These are phyloP conservation scores for Fusarium anguioides DNA, from an alignment of 2,329 filamentous ascomycete genomes.

Conservation along the genomic window DNA sequence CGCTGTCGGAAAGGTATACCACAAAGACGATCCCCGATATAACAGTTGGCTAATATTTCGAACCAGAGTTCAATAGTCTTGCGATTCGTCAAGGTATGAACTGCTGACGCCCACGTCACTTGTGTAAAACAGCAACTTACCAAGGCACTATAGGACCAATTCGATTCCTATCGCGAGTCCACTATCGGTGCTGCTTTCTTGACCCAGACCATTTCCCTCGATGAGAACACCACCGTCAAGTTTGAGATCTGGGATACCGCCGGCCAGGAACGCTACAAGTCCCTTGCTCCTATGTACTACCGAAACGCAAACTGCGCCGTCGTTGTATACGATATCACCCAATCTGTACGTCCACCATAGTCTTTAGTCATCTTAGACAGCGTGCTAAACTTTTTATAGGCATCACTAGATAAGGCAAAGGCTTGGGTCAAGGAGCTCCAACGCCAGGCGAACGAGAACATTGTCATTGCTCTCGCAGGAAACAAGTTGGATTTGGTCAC, in stretches of 20 bases:
- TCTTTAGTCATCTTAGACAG: neutral
- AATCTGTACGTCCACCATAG: slow-evolving; percentile 77
- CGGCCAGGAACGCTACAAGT: slow-evolving; percentile 99
- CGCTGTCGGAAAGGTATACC: slow-evolving; percentile 91
- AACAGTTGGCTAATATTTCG: slow-evolving; percentile 33
- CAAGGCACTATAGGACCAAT: slow-evolving; percentile 80
- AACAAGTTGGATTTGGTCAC: slow-evolving; percentile 98
- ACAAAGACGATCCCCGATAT: slow-evolving; percentile 1
- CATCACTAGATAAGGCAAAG: slow-evolving; percentile 98
- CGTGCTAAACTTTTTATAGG: slow-evolving; percentile 61
- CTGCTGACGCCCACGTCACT: neutral
- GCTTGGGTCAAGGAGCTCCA: slow-evolving; percentile 99
- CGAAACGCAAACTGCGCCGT: slow-evolving; percentile 99
- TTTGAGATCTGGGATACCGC: slow-evolving; percentile 99
- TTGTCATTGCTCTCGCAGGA: slow-evolving; percentile 96
- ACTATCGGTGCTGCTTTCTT: slow-evolving; percentile 98
- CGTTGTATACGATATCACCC: slow-evolving; percentile 99
- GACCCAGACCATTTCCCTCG: slow-evolving; percentile 97
- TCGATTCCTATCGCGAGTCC: slow-evolving; percentile 96
- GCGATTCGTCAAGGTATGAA: slow-evolving; percentile 91
- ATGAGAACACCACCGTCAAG: slow-evolving; percentile 98
- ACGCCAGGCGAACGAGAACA: slow-evolving; percentile 98
- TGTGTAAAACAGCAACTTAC: slow-evolving; percentile 10
- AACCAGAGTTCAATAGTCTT: slow-evolving; percentile 92
- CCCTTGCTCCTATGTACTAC: slow-evolving; percentile 99